Base-by-base conservation (phyloP, 148 eudicot species). In the Simmondsia chinensis region DNA sequence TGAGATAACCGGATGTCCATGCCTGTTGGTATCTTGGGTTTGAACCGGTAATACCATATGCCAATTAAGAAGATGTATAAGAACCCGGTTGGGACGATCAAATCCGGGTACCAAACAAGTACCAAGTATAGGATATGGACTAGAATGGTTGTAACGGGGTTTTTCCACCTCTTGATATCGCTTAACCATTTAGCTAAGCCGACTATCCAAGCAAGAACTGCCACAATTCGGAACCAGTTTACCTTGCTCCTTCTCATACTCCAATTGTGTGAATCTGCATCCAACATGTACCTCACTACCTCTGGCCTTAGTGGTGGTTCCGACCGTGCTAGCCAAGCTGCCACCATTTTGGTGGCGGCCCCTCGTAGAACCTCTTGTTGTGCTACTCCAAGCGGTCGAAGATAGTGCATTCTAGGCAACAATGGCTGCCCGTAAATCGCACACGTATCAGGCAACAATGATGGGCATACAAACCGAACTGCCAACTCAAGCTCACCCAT, bases 211-310 rank as follows among this genome's bases (percentile, higher is more conserved):
- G 96, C 80, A 0, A 91, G 66, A 1, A 91, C 96, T 0, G 79
- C 83, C 26, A 91, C 89, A 1, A 86, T 91, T 20, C 99, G 69
- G 7, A 74, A 82, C 99, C 99, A 91, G 56, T 91, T 86, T 3
- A 94, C 75, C 63, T 86, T 85, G 36, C 99, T 86, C 56, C 75
- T 91, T 55, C 99, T 79, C 89, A 91, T 79, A 74, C 99, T 91
- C 99, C 99, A 91, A 6, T 64, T 59, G 40, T 86, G 86, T 0
- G 96, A 91, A 46, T 86, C 95, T 0, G 99, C 83, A 28, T 91
- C 99, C 46, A 91, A 51, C 89, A 91, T 76, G 49, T 75, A 85
- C 10, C 76, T 61, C 0, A 91, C 96, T 16, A 91, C 99, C 61
- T 91, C 99, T 1, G 77, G 73, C 0, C 96, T 96, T 1, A 91